Evolutionary conservation across 176 grass and related monocot genomes (phyloP).

Genomic region (Carex kokanica): DNA sequence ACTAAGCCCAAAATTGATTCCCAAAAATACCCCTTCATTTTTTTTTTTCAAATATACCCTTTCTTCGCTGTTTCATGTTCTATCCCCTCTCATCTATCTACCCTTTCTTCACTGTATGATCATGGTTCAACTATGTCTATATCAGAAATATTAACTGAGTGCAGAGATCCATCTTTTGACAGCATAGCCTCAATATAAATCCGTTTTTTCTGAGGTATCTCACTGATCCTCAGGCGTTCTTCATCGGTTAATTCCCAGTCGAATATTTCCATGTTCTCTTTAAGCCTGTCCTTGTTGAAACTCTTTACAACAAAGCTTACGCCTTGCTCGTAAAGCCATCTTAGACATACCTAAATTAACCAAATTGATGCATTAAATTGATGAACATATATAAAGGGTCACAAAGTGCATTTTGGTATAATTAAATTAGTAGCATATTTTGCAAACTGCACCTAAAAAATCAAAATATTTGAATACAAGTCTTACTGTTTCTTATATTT

Average conservation of each 20-base stretch:
- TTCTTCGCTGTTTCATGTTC: too few species aligned
- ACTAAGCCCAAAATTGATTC: too few species aligned
- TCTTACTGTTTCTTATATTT: neutral
- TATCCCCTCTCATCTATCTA: too few species aligned
- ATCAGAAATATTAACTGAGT: slow-evolving; percentile 19
- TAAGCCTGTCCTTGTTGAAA: slow-evolving; percentile 45
- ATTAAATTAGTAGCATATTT: neutral
- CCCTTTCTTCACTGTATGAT: neutral
- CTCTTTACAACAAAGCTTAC: slow-evolving; percentile 47
- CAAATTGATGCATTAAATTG: too few species aligned
- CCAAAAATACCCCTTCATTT: too few species aligned
- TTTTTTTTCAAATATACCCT: too few species aligned
- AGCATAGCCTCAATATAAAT: neutral
- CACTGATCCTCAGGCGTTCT: slow-evolving; percentile 38
- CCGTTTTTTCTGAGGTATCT: slow-evolving; percentile 46
- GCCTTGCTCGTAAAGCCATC: slow-evolving; percentile 54
- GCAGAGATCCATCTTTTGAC: slow-evolving; percentile 30
- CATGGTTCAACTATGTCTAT: slow-evolving; percentile 35
- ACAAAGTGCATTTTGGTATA: neutral
- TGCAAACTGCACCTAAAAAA: neutral
- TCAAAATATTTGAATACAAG: neutral
- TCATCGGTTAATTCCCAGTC: slow-evolving; percentile 39
- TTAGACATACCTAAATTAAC: slow-evolving; percentile 36
- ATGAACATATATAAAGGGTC: too few species aligned
- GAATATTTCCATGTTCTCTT: slow-evolving; percentile 37